Percentiles rank a stretch among this genome's conserved stretches.
phyloP scores from a whole-genome alignment of 768 basidiomycete genomes.

The Russula foetens region DNA sequence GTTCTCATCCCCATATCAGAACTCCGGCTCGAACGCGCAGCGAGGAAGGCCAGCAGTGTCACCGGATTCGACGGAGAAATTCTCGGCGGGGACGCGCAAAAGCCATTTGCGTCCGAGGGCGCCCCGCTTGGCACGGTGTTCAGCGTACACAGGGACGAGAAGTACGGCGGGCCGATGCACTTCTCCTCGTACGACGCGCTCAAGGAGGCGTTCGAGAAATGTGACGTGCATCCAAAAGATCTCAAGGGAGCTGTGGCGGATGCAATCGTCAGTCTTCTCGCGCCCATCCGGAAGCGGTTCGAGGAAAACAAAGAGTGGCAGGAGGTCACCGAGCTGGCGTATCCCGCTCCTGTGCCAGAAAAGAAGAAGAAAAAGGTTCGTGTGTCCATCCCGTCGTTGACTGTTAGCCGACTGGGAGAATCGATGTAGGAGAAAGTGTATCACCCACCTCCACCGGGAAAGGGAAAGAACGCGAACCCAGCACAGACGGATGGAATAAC shows the following conservation, averaged over 20 bases:
- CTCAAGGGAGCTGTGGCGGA: slow-evolving; percentile 73
- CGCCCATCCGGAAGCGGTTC: slow-evolving; percentile 75
- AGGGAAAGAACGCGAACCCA: slow-evolving; percentile 48
- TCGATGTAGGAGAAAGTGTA: slow-evolving; percentile 61
- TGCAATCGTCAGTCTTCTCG: slow-evolving; percentile 65
- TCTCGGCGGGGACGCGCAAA: slow-evolving; percentile 38
- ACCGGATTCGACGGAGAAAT: not conserved
- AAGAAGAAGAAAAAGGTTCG: slow-evolving; percentile 57
- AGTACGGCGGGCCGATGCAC: slow-evolving; percentile 75
- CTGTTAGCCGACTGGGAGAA: not conserved
- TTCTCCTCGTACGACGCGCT: slow-evolving; percentile 60
- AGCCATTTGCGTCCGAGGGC: slow-evolving; percentile 54
- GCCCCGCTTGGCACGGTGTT: slow-evolving; percentile 82
- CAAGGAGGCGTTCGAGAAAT: slow-evolving; percentile 64
- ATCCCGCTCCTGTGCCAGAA: slow-evolving; percentile 64
- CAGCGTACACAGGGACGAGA: slow-evolving; percentile 66
- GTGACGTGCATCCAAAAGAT: slow-evolving; percentile 82
- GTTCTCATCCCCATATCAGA: slow-evolving; percentile 86
- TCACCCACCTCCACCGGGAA: slow-evolving; percentile 77
- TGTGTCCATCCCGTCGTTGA: not conserved
- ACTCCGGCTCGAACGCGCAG: slow-evolving; percentile 47
- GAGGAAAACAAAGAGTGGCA: slow-evolving; percentile 76
- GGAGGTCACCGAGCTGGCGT: slow-evolving; percentile 66
- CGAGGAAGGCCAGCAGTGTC: not conserved
- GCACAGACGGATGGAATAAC: not conserved